A percentile compares a stretch with the other conserved stretches of the same genome.
Evolutionary conservation across 2,329 filamentous ascomycete genomes (phyloP).

Genomic region (Catunica adiposa): DNA sequence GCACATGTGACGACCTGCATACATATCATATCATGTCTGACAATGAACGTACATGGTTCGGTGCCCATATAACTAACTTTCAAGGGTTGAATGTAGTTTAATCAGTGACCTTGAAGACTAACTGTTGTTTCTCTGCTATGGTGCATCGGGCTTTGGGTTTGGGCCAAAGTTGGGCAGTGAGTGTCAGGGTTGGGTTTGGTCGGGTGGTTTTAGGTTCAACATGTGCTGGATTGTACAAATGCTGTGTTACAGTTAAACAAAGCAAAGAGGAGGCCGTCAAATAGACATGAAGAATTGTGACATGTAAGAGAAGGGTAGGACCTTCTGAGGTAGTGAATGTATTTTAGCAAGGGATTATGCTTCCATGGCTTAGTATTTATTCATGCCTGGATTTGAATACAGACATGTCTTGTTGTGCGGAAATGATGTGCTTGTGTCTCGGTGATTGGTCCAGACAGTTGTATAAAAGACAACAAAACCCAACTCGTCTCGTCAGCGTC

Average conservation of each 20-base stretch:
- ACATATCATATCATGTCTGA: no score
- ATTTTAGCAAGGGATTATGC: no score
- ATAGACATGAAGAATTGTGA: no score
- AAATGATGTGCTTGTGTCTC: background rate
- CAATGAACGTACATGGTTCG: no score
- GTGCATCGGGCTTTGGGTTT: background rate
- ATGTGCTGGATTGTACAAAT: background rate
- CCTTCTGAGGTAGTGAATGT: no score
- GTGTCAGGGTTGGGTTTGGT: background rate
- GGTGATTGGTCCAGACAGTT: background rate
- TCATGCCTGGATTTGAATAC: no score
- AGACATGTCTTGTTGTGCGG: background rate
- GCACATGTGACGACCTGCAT: no score
- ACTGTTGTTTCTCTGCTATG: background rate
- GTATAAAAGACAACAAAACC: background rate
- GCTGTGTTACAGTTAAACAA: background rate
- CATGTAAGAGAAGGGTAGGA: no score
- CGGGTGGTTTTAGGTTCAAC: background rate
- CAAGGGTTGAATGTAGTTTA: no score
- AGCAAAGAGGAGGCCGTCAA: background rate
- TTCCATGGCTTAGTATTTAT: no score
- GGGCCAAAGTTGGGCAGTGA: background rate
- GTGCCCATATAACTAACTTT: no score
- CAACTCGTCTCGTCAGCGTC: background rate
- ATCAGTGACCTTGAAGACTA: background rate